Conservation (phyloP, 495 filamentous ascomycete genomes). For the Penicillium bovifimosum region DNA sequence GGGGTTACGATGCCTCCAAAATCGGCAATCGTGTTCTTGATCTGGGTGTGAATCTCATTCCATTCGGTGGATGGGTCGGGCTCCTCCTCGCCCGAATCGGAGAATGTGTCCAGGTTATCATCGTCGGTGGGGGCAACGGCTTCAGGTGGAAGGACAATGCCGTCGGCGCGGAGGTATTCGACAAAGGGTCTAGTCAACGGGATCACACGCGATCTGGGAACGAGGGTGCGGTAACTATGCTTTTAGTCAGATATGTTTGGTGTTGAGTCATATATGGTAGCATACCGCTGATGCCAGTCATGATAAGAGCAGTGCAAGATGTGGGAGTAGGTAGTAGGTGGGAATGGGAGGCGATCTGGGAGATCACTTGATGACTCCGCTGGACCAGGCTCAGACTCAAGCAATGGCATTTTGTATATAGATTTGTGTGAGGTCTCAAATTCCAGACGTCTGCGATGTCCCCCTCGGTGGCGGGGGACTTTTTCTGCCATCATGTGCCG, state of each 20-base stretch:
- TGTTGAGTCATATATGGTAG: conserved; percentile 4
- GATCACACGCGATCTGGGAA: conserved; percentile 79
- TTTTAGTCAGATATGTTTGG: not conserved
- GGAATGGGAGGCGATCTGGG: conserved; percentile 58
- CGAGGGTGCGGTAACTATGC: conserved; percentile 67
- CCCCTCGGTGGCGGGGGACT: conserved; percentile 20
- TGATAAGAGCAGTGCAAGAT: conserved; percentile 94
- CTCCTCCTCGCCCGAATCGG: conserved; percentile 43
- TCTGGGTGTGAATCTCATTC: conserved; percentile 67
- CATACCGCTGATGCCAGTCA: conserved; percentile 68
- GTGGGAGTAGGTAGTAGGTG: conserved; percentile 74
- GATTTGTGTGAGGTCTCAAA: not conserved
- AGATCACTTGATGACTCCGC: conserved; percentile 16
- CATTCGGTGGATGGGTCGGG: conserved; percentile 54
- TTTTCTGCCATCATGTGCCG: conserved; percentile 21
- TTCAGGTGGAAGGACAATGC: conserved; percentile 75
- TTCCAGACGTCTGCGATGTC: not conserved
- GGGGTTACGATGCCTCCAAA: conserved; percentile 79
- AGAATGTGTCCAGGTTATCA: conserved; percentile 33
- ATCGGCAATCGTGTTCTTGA: conserved; percentile 69
- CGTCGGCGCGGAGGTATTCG: conserved; percentile 84
- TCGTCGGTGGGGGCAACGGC: conserved; percentile 28
- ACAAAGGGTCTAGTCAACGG: conserved; percentile 71
- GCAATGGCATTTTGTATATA: conserved; percentile 28
- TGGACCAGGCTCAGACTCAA: conserved; percentile 22